A percentile compares a stretch with the other conserved stretches of the same genome.
phyloP scores from a whole-genome alignment of 2,329 filamentous ascomycete species.

The Parasarocladium wereldwijsianum region DNA sequence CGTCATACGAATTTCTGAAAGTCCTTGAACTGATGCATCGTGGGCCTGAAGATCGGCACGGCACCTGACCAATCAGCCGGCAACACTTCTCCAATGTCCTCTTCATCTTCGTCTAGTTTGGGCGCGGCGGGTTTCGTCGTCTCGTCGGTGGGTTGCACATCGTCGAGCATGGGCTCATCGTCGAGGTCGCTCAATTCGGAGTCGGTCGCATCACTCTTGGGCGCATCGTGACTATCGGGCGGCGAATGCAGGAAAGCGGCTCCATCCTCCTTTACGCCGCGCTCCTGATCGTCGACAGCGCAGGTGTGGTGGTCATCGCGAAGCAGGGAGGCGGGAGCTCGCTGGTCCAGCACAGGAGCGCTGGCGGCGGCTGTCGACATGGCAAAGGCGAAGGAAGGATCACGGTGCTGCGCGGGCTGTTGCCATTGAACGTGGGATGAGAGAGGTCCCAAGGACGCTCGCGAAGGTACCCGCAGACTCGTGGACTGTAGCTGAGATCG shows the following conservation, averaged over 20 bases:
- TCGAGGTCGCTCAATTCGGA: conserved; percentile 55
- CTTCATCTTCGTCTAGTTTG: conserved; percentile 19
- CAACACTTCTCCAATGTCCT: conserved; percentile 62
- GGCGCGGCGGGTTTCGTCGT: conserved; percentile 4
- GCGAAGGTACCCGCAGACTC: too few relatives aligned
- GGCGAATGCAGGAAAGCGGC: conserved; percentile 43
- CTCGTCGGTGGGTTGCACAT: conserved; percentile 10
- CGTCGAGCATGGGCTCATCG: conserved; percentile 30
- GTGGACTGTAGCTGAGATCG: too few relatives aligned
- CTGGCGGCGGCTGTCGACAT: conserved; percentile 43
- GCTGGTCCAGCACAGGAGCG: conserved; percentile 23
- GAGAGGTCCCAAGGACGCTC: too few relatives aligned
- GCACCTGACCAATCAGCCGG: conserved; percentile 85
- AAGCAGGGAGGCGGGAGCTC: conserved; percentile 13
- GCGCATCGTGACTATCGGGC: conserved; percentile 46
- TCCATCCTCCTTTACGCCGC: too few relatives aligned
- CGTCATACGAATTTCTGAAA: conserved; percentile 73
- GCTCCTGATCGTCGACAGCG: too few relatives aligned
- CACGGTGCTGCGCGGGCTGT: conserved; percentile 21
- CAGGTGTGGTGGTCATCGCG: conserved; percentile 6
- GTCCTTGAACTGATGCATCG: conserved; percentile 86
- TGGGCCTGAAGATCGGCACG: conserved; percentile 89
- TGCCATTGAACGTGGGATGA: conserved; percentile 16
- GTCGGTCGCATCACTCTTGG: conserved; percentile 44
- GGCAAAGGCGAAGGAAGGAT: conserved; percentile 23